These are phyloP conservation scores for Erysiphe pulchra DNA, from an alignment of 2,329 filamentous ascomycete species.

Conservation along the genomic window DNA sequence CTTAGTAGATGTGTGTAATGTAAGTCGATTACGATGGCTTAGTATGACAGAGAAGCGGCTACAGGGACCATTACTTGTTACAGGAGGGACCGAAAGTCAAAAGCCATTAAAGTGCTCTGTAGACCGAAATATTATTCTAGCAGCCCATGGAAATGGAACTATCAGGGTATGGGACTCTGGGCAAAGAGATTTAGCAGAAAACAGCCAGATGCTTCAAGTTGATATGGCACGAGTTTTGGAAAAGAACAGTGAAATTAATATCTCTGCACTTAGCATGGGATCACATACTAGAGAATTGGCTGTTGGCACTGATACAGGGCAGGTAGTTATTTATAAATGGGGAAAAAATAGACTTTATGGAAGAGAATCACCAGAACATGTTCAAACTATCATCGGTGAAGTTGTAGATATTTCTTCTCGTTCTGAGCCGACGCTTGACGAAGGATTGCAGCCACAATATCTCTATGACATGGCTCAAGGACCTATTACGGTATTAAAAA, in stretches of 20 bases:
- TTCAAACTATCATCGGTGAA: slow-evolving; percentile 35
- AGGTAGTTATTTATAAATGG: slow-evolving; percentile 72
- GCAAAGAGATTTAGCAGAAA: slow-evolving; percentile 82
- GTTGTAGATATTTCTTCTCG: slow-evolving; percentile 51
- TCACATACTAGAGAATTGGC: slow-evolving; percentile 64
- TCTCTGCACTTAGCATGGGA: slow-evolving; percentile 58
- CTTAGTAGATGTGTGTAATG: slow-evolving; percentile 40
- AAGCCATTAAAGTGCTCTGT: slow-evolving; percentile 55
- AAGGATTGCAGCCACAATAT: slow-evolving; percentile 56
- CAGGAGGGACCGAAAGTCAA: slow-evolving; percentile 50
- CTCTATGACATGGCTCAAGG: slow-evolving; percentile 69
- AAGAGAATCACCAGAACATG: slow-evolving; percentile 25
- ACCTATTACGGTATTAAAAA: slow-evolving; percentile 49
- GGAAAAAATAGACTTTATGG: slow-evolving; percentile 53
- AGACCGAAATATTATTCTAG: slow-evolving; percentile 59
- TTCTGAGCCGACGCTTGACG: slow-evolving; percentile 45
- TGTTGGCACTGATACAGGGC: slow-evolving; percentile 58
- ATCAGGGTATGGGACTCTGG: slow-evolving; percentile 85
- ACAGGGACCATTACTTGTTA: slow-evolving; percentile 51
- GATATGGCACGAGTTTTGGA: slow-evolving; percentile 65
- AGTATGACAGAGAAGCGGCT: slow-evolving; percentile 67
- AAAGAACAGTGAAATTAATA: slow-evolving; percentile 49
- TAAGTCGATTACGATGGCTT: slow-evolving; percentile 66
- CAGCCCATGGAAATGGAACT: slow-evolving; percentile 73
- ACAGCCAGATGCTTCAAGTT: slow-evolving; percentile 54